phyloP scores from a whole-genome alignment of 1,284 basidiomycete genomes.

The Ustilago loliicola region DNA sequence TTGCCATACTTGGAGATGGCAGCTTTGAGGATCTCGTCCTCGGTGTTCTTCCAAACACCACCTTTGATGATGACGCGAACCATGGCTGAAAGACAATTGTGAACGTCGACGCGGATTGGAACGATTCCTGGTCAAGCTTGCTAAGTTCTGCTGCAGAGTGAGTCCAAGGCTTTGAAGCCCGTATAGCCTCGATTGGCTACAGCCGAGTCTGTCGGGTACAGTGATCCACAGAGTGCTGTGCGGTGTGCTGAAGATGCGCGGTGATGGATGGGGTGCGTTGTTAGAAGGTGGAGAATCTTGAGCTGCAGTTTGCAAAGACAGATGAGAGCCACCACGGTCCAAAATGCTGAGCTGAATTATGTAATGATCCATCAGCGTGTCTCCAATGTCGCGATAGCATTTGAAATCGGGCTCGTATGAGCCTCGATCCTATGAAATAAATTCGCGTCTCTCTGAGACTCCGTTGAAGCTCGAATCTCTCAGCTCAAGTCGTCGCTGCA shows the following conservation, averaged over 20 bases:
- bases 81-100: conserved; percentile 38
- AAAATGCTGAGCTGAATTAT: conserved; percentile 1
- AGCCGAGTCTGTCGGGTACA: not conserved
- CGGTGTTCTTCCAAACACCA: conserved; percentile 71
- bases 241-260: not conserved
- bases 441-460: not conserved
- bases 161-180: not conserved
- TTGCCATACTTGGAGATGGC: conserved; percentile 70
- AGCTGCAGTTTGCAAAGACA: not conserved
- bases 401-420: not conserved
- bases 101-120: not conserved
- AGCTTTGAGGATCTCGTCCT: conserved; percentile 70
- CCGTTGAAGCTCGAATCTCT: not conserved
- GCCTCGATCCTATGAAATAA: not conserved
- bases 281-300: not conserved
- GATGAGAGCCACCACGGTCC: not conserved
- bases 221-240: not conserved
- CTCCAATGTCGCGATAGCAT: no score
- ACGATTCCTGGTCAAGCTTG: not conserved
- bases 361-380: not conserved
- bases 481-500: no score
- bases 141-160: no score
- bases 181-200: not conserved
- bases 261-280: no score
- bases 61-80: conserved; percentile 70